Evolutionary conservation across 495 filamentous ascomycete species (phyloP), one percentile per base, ranked within the genome.

Genomic region (Aspergillus bridgeri): DNA sequence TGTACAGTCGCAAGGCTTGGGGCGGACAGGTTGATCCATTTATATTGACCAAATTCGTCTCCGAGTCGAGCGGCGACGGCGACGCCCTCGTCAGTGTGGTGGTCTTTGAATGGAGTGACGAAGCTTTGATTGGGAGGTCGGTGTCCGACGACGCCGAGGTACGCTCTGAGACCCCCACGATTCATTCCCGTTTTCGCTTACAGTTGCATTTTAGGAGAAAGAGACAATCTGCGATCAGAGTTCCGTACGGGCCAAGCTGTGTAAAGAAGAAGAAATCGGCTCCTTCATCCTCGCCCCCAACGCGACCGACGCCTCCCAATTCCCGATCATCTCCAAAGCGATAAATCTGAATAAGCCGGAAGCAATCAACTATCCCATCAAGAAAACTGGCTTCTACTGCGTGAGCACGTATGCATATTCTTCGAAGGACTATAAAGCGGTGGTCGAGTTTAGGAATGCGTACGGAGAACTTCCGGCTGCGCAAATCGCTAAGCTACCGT

Each of bases 401-500:
- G 89, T 99, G 51, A 84, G 88, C 60, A 90, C 92, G 20, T 86
- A 83, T 61, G 79, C 77, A 23, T 91, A 81, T 67, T 79, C 77
- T 25, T 73, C 77, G 8, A 63, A 74, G 22, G 71, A 86, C 48
- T 99, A 92, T 68, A 83, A 79, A 54, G 94, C 87, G 3, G 83
- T 92, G 20, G 86, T 96, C 48, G 91, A 92, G 67, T 98, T 98
- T 70, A 83, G 91, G 56, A 97, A 98, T 73, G 89, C 94, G 13
- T 99, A 92, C 65, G 94, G 94, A 67, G 93, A 98, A 79, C 86
- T 99, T 50, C 91, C 94, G 1, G 94, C 89, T 21, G 88, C 90
- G 9, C 92, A 98, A 71, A 97, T 99, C 65, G 87, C 94, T 15
- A 98, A 98, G 71, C 83, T 99, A 53, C 93, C 95, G 1, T 99